Evolutionary conservation across 78 protist species (phyloP).

Genomic region (Dictyostelium capitatum): DNA sequence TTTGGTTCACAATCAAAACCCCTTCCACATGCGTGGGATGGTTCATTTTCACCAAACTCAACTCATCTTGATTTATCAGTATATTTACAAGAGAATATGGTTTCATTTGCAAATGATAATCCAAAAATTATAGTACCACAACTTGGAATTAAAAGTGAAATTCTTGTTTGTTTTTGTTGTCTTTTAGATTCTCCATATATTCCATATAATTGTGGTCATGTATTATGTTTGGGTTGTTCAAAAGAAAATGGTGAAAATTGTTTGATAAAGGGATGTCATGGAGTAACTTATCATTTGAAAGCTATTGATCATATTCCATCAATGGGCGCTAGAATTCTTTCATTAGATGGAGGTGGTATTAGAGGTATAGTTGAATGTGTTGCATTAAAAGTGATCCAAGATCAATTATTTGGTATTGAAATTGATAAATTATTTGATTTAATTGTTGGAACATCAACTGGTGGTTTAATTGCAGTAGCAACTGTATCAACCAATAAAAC

Average conservation of each 20-base stretch:
- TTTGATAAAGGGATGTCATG: not conserved
- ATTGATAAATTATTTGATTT: slow-evolving; percentile 8
- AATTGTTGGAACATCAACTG: slow-evolving; percentile 39
- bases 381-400: not conserved
- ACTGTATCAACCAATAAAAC: not conserved
- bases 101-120: not conserved
- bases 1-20: not conserved
- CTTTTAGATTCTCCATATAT: not conserved
- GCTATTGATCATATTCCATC: not conserved
- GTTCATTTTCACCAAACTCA: not conserved
- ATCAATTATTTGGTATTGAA: not conserved
- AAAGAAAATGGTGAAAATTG: not conserved
- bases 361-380: slow-evolving; percentile 18
- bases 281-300: not conserved
- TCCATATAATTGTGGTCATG: not conserved
- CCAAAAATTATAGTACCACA: no score
- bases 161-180: not conserved
- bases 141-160: no score
- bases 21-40: not conserved
- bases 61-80: not conserved
- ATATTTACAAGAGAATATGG: not conserved
- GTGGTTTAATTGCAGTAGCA: not conserved
- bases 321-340: slow-evolving; percentile 20
- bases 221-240: not conserved
- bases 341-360: slow-evolving; percentile 66